Evolutionary conservation across 2,329 filamentous ascomycete species (phyloP), one percentile per base, ranked within the genome.

Genomic region (Uncinocarpus reesii): DNA sequence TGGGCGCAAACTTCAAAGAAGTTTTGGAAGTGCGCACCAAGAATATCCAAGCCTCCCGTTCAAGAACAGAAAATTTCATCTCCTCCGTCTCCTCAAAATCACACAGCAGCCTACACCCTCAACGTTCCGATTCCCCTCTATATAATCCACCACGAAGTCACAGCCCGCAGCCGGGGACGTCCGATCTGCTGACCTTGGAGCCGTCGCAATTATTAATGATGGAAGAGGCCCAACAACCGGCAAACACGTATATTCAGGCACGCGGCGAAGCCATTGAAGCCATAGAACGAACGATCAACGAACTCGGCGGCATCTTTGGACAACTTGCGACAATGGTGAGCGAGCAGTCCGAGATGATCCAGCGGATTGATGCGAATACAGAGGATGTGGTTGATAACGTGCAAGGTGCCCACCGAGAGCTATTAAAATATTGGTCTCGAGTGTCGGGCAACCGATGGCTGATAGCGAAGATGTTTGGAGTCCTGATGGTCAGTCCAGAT

Each of bases 381-480:
- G 92, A 98, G 62, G 89, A 95, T 58, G 87, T 98, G 4, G 90
- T 98, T 47, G 90, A 96, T 61, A 98, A 98, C 59, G 90, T 98
- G n/a, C 80, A 95, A 61, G 92, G 92, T 15, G 92, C 92, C 4
- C 92, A 98, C 64, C 77, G 89, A 54, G 90, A 98, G 68, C 65
- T 98, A 61, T 79, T 98, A 70, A 95, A 95, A 66, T 98, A 96
- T 69, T 98, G 92, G 90, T 84, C 80, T 23, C 78, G 89, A 34
- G 89, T 96, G 23, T 92, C 87, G 49, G 87, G 89, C 53, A 98
- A 98, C 71, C 77, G 92, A 55, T 96, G 90, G 92, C 71, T 98
- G 55, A 82, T 96, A 58, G 88, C 88, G 36, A 86, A 84, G 64
- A 81, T 81, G 78, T 75, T 76, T 65, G 73, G 90, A 52, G 86